These are phyloP conservation scores for Adansonia gregorii DNA, from an alignment of 441 rosid species.

Conservation along the genomic window DNA sequence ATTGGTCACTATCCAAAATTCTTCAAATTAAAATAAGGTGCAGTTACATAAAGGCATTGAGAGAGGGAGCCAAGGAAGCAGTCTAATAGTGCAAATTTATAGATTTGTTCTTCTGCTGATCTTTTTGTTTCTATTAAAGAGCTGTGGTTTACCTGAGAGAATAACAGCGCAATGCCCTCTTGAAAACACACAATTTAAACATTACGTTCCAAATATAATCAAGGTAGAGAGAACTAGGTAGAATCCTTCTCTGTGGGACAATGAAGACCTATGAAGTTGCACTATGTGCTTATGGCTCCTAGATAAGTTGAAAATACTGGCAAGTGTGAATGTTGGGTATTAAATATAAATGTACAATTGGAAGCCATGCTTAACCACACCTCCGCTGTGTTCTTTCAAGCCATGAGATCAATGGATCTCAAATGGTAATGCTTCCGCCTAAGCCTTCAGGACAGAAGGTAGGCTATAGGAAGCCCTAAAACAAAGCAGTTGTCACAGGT, in stretches of 20 bases:
- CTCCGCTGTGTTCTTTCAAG: neutral
- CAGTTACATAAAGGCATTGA: neutral
- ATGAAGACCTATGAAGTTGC: neutral
- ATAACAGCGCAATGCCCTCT: constrained; percentile 19
- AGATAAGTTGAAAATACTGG: constrained; percentile 11
- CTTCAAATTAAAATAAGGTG: neutral
- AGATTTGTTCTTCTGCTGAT: neutral
- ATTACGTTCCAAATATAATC: neutral
- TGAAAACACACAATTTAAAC: neutral
- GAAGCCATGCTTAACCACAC: constrained; percentile 6
- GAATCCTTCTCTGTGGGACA: neutral
- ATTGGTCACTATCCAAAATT: neutral
- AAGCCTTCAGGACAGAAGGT: constrained; percentile 9
- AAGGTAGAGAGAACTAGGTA: constrained; percentile 3
- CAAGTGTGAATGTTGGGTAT: constrained; percentile 4
- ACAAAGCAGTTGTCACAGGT: neutral
- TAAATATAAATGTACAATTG: neutral
- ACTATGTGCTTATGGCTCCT: constrained; percentile 1
- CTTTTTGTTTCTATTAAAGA: neutral
- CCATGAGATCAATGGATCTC: constrained; percentile 5
- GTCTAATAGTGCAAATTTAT: neutral
- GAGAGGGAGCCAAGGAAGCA: constrained; percentile 8
- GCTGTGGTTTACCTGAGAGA: neutral
- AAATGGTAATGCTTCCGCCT: neutral
- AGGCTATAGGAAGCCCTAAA: neutral